Evolutionary conservation across 306 rosid genomes (phyloP), one percentile per base, ranked within the genome.

Genomic region (Leucaena leucocephala): DNA sequence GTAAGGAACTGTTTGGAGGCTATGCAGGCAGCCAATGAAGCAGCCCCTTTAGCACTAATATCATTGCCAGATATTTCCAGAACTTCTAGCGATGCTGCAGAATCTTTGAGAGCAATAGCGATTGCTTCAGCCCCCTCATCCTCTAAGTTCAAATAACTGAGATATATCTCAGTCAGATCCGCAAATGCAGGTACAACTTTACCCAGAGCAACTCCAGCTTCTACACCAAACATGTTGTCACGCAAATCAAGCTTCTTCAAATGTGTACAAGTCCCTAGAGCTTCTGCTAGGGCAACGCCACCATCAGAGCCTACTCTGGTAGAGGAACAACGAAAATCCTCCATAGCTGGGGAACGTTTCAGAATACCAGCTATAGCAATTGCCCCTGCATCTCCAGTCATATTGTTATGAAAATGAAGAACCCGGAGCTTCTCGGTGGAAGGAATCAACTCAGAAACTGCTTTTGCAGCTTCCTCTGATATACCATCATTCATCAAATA

Each of bases 401-500:
- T 68, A 80, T 91, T 93, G 77, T 90, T 93, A 81, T 93, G 95
- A 79, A 93, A 93, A 74, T 90, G 97, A 87, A 93, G 97, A 76
- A 93, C 89, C 84, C 80, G 86, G 62, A 93, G 94, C 86, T 82
- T 93, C 82, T 89, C 86, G 2, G 97, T 91, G 61, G 98, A 91
- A 75, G 98, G 93, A 76, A 93, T 89, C 78, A 93, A 83, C 84
- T 90, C 96, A 84, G 89, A 81, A 79, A 93, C 89, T 66, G 97
- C 93, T 79, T 91, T 87, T 72, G 98, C 97, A 69, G 97, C 97
- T 91, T 93, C 98, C 86, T 93, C 94, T 78, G 98, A 93, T 68
- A 93, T 90, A 62, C 98, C 98, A 72, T 88, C 98, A 83, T 93
- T 93, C 92, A 93, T 87, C 88, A 93, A 85, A 88, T 91, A 93